A percentile compares a stretch with the other conserved stretches of the same genome.
Conservation (phyloP, 208 protist genomes). For the Phytomonas francai region DNA sequence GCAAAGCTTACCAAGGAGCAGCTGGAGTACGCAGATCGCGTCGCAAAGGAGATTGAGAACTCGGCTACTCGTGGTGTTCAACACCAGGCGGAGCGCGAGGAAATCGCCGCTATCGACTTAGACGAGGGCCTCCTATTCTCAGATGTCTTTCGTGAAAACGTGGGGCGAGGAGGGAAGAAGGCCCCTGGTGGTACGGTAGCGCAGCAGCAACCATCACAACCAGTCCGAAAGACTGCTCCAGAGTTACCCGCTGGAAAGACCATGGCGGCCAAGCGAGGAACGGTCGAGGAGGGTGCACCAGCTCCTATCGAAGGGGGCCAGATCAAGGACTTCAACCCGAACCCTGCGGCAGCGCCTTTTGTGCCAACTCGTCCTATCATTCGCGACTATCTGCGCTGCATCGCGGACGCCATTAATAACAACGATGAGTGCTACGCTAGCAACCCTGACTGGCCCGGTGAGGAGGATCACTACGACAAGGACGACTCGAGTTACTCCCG, state of each 20-base stretch:
- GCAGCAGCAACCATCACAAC: constrained; percentile 10
- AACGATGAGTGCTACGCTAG: constrained; percentile 45
- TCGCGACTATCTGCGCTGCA: constrained; percentile 39
- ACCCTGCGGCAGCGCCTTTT: constrained; percentile 38
- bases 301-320: constrained; percentile 18
- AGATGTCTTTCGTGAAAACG: constrained; percentile 39
- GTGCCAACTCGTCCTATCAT: constrained; percentile 25
- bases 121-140: constrained; percentile 79
- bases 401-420: constrained; percentile 35
- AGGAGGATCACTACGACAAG: constrained; percentile 47
- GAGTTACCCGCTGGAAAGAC: neutral
- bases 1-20: constrained; percentile 68
- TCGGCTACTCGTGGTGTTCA: constrained; percentile 44
- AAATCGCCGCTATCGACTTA: constrained; percentile 32
- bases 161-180: constrained; percentile 10
- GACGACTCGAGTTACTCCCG: constrained; percentile 63
- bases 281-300: constrained; percentile 8
- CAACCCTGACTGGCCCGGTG: constrained; percentile 44
- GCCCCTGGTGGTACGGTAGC: neutral
- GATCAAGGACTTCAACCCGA: constrained; percentile 36
- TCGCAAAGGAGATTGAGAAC: constrained; percentile 73
- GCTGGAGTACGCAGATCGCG: constrained; percentile 45
- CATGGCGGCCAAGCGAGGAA: constrained; percentile 12
- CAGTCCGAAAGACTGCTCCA: constrained; percentile 3
- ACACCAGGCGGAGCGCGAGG: constrained; percentile 64